Percentiles rank a stretch among this genome's conserved stretches.
Conservation (phyloP, 306 rosid genomes). For the Ormosia semicastrata region DNA sequence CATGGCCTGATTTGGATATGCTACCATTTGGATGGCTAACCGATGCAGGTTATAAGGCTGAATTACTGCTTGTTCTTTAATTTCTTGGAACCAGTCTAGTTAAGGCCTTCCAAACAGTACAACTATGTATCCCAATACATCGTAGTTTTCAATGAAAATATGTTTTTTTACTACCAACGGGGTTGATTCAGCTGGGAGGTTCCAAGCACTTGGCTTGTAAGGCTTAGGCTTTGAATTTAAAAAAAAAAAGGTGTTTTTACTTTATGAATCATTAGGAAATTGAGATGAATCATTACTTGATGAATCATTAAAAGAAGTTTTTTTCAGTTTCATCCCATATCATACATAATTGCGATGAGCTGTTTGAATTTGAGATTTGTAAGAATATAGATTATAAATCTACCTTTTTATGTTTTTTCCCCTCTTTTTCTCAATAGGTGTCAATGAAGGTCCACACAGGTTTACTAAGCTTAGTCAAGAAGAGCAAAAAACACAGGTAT, state of each 20-base stretch:
- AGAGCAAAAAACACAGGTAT: slow-evolving; percentile 77
- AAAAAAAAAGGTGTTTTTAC: not conserved
- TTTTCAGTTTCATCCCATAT: not conserved
- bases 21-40: slow-evolving; percentile 79
- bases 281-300: no score
- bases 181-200: not conserved
- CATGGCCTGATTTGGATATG: slow-evolving; percentile 90
- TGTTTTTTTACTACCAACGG: not conserved
- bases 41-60: slow-evolving; percentile 51
- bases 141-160: not conserved
- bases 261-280: not conserved
- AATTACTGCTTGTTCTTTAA: not conserved
- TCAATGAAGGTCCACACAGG: slow-evolving; percentile 72
- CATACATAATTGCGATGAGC: not conserved
- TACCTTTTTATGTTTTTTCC: not conserved
- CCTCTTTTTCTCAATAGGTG: slow-evolving; percentile 33
- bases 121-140: not conserved
- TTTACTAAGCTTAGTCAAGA: slow-evolving; percentile 33
- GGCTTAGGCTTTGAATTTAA: no score
- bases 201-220: not conserved
- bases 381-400: not conserved
- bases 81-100: not conserved
- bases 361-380: not conserved
- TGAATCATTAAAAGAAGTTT: not conserved
- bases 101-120: not conserved